These are phyloP conservation scores for Colletotrichum godetiae DNA, from an alignment of 2,329 filamentous ascomycete species.

Conservation along the genomic window DNA sequence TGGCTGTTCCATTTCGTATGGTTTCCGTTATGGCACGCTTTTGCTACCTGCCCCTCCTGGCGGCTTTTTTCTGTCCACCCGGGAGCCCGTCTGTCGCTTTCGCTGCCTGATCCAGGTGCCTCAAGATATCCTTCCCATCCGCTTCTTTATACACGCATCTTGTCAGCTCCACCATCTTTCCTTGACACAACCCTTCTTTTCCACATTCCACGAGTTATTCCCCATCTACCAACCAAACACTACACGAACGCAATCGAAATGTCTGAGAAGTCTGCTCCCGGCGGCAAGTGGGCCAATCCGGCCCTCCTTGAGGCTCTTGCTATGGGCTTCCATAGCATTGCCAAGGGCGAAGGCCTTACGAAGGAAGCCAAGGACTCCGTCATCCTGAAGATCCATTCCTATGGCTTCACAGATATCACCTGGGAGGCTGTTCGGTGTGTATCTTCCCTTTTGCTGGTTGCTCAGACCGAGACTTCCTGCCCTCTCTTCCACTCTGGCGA, in stretches of 20 bases:
- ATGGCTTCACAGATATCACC: constrained; percentile 47
- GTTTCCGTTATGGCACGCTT: not conserved
- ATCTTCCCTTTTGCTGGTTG: too few relatives aligned
- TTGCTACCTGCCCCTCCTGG: not conserved
- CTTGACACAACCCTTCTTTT: not conserved
- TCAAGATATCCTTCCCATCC: not conserved
- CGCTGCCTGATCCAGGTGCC: not conserved
- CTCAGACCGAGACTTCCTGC: too few relatives aligned
- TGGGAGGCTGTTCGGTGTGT: constrained; percentile 60
- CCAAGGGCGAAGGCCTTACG: constrained; percentile 42
- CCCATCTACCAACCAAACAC: constrained; percentile 34
- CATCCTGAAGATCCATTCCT: constrained; percentile 44
- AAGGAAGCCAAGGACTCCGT: constrained; percentile 45
- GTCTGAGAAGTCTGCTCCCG: not conserved
- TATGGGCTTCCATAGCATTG: constrained; percentile 45
- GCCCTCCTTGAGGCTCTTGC: constrained; percentile 48
- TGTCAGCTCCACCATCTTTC: not conserved
- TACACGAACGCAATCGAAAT: not conserved
- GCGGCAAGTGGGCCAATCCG: constrained; percentile 46
- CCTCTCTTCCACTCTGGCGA: not conserved
- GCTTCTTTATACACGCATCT: not conserved
- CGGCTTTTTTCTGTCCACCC: not conserved
- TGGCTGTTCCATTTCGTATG: too few relatives aligned
- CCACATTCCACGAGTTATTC: not conserved
- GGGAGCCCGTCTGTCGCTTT: too few relatives aligned